These are phyloP conservation scores for Schizothecium vesticola DNA, from an alignment of 495 filamentous ascomycete species.

Conservation along the genomic window DNA sequence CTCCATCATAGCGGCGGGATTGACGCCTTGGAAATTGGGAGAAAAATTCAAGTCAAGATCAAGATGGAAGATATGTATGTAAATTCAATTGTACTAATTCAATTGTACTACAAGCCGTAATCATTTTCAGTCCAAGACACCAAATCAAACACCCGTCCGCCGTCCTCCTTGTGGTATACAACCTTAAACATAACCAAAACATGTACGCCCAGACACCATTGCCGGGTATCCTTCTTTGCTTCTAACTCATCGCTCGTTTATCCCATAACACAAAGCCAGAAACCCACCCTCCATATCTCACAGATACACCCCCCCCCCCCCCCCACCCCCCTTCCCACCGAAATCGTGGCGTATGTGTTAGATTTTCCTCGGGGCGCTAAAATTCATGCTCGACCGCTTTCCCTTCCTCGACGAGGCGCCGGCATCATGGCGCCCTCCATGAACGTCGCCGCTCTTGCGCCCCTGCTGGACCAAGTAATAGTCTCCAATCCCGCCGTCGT, in stretches of 20 bases:
- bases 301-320: not conserved
- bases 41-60: not conserved
- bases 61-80: not conserved
- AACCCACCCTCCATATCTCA: not conserved
- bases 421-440: not conserved
- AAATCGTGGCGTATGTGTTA: not conserved
- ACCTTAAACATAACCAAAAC: not conserved
- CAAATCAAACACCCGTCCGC: not conserved
- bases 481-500: conserved; percentile 13
- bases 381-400: conserved; percentile 4
- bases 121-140: not conserved
- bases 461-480: conserved; percentile 23
- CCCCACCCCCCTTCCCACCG: too few species aligned
- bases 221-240: not conserved
- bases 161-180: not conserved
- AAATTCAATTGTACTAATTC: not conserved
- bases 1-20: too few species aligned
- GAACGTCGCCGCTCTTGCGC: conserved; percentile 7
- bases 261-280: not conserved
- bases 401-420: not conserved
- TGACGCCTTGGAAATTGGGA: not conserved
- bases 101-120: not conserved
- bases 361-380: not conserved
- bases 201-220: not conserved
- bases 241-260: not conserved